These are phyloP conservation scores for Monilinia laxa DNA, from an alignment of 2,329 filamentous ascomycete genomes.

Conservation along the genomic window DNA sequence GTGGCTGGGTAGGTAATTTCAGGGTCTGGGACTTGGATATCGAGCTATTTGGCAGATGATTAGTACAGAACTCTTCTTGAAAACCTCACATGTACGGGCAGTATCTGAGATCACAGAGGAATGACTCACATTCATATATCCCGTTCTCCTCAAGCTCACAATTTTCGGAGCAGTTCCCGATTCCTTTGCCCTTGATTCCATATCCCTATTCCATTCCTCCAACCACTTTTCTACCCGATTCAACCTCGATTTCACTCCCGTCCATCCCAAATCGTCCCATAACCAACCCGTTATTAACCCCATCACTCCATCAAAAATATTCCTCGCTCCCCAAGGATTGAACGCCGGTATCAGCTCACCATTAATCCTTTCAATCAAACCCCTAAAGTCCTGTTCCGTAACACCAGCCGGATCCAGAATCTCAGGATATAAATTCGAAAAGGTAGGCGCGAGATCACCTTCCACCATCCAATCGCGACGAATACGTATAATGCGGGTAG, in stretches of 20 bases:
- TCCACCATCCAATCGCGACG: constrained; percentile 86
- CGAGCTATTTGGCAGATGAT: constrained; percentile 54
- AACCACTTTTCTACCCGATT: constrained; percentile 75
- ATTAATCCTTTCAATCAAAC: constrained; percentile 80
- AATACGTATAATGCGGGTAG: constrained; percentile 87
- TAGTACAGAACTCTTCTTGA: constrained; percentile 28
- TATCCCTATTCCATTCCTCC: constrained; percentile 79
- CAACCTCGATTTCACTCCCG: constrained; percentile 70
- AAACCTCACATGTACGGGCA: not conserved
- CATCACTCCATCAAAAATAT: constrained; percentile 75
- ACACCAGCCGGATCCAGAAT: constrained; percentile 84
- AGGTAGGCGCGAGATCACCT: constrained; percentile 88
- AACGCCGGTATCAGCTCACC: constrained; percentile 73
- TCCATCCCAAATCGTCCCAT: constrained; percentile 86
- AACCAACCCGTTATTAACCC: constrained; percentile 87
- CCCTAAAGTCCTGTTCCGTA: constrained; percentile 81
- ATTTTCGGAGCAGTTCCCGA: constrained; percentile 63
- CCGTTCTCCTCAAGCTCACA: constrained; percentile 75
- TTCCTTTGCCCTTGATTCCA: constrained; percentile 57
- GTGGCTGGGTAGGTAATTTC: constrained; percentile 53
- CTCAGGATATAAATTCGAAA: constrained; percentile 93
- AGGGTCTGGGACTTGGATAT: constrained; percentile 79
- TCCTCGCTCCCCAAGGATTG: constrained; percentile 72
- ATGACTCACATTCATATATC: constrained; percentile 74
- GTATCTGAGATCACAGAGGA: not conserved